Evolutionary conservation across 306 rosid genomes (phyloP).

Genomic region (Gastrolobium bilobum): DNA sequence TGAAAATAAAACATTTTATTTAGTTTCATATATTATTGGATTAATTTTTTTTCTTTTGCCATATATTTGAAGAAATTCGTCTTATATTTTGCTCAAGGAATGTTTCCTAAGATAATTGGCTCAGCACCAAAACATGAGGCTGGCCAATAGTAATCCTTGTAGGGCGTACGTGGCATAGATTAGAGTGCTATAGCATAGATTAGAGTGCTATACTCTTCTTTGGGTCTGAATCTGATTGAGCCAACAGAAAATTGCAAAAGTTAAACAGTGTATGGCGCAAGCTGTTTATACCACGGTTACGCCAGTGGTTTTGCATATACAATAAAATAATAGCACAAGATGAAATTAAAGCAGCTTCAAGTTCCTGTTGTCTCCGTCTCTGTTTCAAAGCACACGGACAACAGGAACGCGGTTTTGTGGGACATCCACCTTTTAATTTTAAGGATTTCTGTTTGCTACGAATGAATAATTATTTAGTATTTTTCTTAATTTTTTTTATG

Average conservation of each 20-base stretch:
- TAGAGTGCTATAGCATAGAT: no score
- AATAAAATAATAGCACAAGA: background rate
- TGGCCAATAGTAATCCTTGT: background rate
- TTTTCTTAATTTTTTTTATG: no score
- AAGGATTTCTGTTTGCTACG: no score
- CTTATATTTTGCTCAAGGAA: background rate
- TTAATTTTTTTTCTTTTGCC: background rate
- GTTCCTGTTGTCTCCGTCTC: conserved; percentile 23
- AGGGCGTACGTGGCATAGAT: conserved; percentile 8
- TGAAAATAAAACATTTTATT: no score
- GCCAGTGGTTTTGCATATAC: conserved; percentile 39
- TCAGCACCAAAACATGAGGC: background rate
- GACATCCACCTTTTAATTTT: background rate
- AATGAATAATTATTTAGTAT: no score
- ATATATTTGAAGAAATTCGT: background rate
- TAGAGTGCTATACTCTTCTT: no score
- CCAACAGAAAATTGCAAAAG: conserved; percentile 21
- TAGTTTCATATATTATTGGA: background rate
- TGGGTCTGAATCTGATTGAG: background rate
- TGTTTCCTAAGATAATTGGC: background rate
- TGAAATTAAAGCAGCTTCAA: background rate
- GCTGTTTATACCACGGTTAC: conserved; percentile 21
- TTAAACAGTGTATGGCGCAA: background rate
- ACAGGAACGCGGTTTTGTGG: background rate
- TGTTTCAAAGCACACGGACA: conserved; percentile 43